A percentile compares a stretch with the other conserved stretches of the same genome.
Conservation (phyloP, 495 filamentous ascomycete species). For the Aspergillus panamensis region DNA sequence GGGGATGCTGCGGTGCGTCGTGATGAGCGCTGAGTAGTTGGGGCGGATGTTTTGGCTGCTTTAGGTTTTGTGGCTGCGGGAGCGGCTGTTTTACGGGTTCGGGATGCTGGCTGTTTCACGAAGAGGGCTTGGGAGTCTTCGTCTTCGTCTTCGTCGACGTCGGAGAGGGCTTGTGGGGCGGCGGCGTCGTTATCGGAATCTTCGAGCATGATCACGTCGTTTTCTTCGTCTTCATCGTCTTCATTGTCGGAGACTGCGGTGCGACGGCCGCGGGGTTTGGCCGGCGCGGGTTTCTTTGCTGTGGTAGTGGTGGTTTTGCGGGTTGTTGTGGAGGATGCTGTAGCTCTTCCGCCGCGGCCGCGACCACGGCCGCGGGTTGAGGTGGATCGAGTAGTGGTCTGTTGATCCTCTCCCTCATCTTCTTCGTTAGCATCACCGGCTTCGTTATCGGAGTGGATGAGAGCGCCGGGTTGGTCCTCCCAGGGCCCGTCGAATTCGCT, state of each 20-base stretch:
- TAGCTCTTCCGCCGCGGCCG: constrained; percentile 46
- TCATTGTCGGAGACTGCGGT: constrained; percentile 51
- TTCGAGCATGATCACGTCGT: constrained; percentile 62
- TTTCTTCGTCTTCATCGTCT: constrained; percentile 59
- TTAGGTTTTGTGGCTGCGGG: constrained; percentile 5
- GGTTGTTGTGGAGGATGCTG: constrained; percentile 35
- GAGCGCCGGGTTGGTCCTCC: constrained; percentile 72
- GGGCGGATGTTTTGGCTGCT: constrained; percentile 7
- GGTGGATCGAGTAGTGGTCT: constrained; percentile 10
- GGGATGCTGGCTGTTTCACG: constrained; percentile 48
- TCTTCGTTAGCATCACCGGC: constrained; percentile 45
- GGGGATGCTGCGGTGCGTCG: constrained; percentile 37
- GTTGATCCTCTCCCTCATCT: constrained; percentile 40
- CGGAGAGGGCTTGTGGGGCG: constrained; percentile 30
- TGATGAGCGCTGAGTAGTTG: constrained; percentile 28
- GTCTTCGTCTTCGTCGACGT: constrained; percentile 38
- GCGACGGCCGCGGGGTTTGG: constrained; percentile 43
- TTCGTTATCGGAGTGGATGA: constrained; percentile 55
- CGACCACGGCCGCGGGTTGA: constrained; percentile 49
- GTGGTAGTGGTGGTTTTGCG: constrained; percentile 43
- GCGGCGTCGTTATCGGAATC: constrained; percentile 61
- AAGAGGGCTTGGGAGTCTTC: constrained; percentile 51
- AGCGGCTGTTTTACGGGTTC: constrained; percentile 29
- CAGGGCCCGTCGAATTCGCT: constrained; percentile 80
- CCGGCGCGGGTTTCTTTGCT: constrained; percentile 36